Evolutionary conservation across 768 basidiomycete species (phyloP).

Genomic region (Chalciporus sphaerocephalus): DNA sequence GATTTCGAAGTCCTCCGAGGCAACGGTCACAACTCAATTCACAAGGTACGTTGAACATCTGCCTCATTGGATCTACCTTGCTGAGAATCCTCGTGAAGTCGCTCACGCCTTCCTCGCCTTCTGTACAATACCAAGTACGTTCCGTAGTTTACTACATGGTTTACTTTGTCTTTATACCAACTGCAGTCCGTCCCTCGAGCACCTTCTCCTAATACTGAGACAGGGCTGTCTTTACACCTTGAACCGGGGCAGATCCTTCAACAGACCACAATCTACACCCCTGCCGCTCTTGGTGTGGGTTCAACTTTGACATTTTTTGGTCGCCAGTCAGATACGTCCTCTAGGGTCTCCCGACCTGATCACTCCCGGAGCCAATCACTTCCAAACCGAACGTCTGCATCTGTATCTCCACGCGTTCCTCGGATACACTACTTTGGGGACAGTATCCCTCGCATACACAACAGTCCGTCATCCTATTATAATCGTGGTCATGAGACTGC

Average conservation of each 20-base stretch:
- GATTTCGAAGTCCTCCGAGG: constrained; percentile 1
- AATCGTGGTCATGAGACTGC: constrained; percentile 8
- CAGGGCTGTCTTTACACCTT: constrained; percentile 46
- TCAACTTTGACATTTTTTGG: constrained; percentile 2
- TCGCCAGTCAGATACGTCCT: not conserved
- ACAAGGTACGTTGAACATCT: constrained; percentile 21
- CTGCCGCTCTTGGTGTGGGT: constrained; percentile 1
- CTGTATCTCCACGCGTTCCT: constrained; percentile 12
- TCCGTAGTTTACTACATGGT: not conserved
- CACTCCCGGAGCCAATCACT: constrained; percentile 13
- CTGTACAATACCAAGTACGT: constrained; percentile 19
- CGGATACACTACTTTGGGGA: constrained; percentile 11
- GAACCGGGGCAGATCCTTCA: constrained; percentile 55
- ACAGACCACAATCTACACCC: constrained; percentile 21
- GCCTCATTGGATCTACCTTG: not conserved
- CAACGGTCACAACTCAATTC: constrained; percentile 3
- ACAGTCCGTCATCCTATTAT: constrained; percentile 6
- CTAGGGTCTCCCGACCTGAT: constrained; percentile 4
- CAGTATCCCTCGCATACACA: constrained; percentile 6
- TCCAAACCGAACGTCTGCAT: constrained; percentile 6
- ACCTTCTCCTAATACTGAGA: constrained; percentile 1
- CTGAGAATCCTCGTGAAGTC: constrained; percentile 16
- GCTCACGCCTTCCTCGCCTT: constrained; percentile 4
- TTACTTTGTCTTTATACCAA: constrained; percentile 9
- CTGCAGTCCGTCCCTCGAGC: constrained; percentile 9